Percentiles rank a stretch among this genome's conserved stretches.
Conservation (phyloP, 176 grass and related monocot genomes). For the Aegilops umbellulata region DNA sequence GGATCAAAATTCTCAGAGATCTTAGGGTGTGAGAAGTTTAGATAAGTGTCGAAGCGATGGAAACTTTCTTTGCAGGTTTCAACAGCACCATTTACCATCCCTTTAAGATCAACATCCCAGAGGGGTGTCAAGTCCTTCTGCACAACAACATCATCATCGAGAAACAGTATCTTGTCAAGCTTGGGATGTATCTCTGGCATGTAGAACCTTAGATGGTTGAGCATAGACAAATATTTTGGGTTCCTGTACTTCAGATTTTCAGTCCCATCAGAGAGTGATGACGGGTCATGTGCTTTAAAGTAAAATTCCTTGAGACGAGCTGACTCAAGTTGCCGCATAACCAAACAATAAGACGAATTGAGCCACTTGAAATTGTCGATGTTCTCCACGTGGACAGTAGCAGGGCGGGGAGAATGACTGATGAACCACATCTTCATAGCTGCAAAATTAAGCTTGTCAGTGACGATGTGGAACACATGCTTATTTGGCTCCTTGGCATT, state of each 20-base stretch:
- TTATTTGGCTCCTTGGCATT: slow-evolving; percentile 84
- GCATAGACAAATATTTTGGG: slow-evolving; percentile 97
- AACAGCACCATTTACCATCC: slow-evolving; percentile 97
- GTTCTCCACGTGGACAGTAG: slow-evolving; percentile 75
- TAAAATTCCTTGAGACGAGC: slow-evolving; percentile 91
- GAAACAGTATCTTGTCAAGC: slow-evolving; percentile 92
- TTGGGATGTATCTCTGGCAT: slow-evolving; percentile 97
- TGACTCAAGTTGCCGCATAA: slow-evolving; percentile 94
- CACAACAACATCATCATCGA: slow-evolving; percentile 94
- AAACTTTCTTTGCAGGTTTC: slow-evolving; percentile 99
- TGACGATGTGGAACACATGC: slow-evolving; percentile 95
- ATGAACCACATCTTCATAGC: slow-evolving; percentile 98
- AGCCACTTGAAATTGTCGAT: slow-evolving; percentile 98
- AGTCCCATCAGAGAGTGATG: slow-evolving; percentile 80
- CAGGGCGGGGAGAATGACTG: slow-evolving; percentile 49
- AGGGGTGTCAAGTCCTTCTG: slow-evolving; percentile 86
- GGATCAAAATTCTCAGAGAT: slow-evolving; percentile 91
- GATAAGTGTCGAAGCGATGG: slow-evolving; percentile 94
- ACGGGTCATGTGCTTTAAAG: slow-evolving; percentile 91
- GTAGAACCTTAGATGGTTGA: slow-evolving; percentile 95
- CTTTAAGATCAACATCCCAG: slow-evolving; percentile 80
- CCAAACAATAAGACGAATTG: slow-evolving; percentile 91
- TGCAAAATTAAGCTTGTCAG: slow-evolving; percentile 88
- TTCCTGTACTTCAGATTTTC: slow-evolving; percentile 97
- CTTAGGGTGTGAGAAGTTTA: slow-evolving; percentile 85